Conservation (phyloP, 495 filamentous ascomycete species). For the Xylaria curta region DNA sequence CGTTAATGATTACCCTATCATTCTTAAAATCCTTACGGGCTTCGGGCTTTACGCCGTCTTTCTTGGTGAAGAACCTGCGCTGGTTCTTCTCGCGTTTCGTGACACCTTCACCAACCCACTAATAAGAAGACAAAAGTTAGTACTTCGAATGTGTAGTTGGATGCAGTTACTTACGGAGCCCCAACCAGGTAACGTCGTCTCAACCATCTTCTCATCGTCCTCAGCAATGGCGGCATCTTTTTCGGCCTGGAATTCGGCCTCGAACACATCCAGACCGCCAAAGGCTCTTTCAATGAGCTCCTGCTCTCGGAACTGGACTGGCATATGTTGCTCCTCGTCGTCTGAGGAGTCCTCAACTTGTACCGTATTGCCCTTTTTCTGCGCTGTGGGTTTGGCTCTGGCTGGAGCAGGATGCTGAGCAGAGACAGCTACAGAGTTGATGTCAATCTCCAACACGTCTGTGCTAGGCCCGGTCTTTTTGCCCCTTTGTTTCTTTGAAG, state of each 20-base stretch:
- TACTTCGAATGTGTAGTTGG: constrained; percentile 36
- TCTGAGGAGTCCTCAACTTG: constrained; percentile 53
- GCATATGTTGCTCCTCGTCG: constrained; percentile 62
- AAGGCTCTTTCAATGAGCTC: constrained; percentile 86
- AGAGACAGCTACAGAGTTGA: constrained; percentile 39
- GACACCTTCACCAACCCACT: constrained; percentile 80
- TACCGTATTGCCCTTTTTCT: constrained; percentile 37
- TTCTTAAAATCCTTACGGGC: constrained; percentile 81
- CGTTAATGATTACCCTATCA: constrained; percentile 86
- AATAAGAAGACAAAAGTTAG: background rate
- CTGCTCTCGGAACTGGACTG: constrained; percentile 75
- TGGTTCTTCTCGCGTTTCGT: constrained; percentile 66
- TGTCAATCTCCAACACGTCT: constrained; percentile 37
- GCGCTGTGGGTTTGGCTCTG: constrained; percentile 30
- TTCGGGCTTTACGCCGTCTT: constrained; percentile 79
- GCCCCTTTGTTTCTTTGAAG: constrained; percentile 36
- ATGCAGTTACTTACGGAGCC: constrained; percentile 50
- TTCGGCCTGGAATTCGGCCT: constrained; percentile 78
- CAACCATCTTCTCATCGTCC: constrained; percentile 84
- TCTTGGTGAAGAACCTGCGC: constrained; percentile 67
- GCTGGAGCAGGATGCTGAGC: constrained; percentile 24
- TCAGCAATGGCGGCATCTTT: constrained; percentile 75
- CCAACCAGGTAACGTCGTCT: constrained; percentile 91
- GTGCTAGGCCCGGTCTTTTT: constrained; percentile 33
- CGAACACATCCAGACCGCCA: constrained; percentile 82